phyloP scores from a whole-genome alignment of 1,284 basidiomycete species.

The Irpex rosettiformis region DNA sequence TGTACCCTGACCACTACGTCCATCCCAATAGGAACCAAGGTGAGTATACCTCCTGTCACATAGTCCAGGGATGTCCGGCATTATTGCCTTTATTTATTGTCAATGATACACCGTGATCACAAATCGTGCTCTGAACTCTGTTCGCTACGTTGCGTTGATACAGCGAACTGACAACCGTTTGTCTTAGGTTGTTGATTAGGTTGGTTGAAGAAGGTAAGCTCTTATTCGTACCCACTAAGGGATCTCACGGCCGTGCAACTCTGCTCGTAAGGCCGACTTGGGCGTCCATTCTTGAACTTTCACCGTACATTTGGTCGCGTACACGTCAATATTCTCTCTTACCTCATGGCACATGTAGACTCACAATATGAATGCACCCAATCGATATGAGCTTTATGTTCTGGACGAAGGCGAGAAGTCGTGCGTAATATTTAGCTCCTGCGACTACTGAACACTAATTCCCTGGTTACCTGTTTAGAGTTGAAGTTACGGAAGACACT shows the following conservation, averaged over 20 bases:
- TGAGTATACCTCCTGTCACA: constrained; percentile 15
- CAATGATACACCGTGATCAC: constrained; percentile 58
- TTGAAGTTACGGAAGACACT: constrained; percentile 92
- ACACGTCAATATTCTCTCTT: neutral
- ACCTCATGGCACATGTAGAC: constrained; percentile 5
- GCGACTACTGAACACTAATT: neutral
- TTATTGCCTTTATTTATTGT: constrained; percentile 64
- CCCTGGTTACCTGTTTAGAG: constrained; percentile 43
- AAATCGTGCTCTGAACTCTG: constrained; percentile 36
- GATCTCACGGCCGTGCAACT: no score
- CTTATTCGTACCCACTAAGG: neutral
- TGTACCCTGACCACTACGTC: constrained; percentile 9
- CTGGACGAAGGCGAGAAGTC: constrained; percentile 90
- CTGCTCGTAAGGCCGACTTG: no score
- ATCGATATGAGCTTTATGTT: constrained; percentile 89
- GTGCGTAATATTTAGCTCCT: constrained; percentile 48
- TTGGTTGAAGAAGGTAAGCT: constrained; percentile 3
- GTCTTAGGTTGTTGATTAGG: neutral
- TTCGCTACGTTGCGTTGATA: neutral
- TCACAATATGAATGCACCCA: constrained; percentile 78
- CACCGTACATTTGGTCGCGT: neutral
- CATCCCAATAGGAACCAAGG: constrained; percentile 10
- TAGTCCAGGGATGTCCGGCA: constrained; percentile 42
- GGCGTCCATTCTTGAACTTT: no score
- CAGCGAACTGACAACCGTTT: neutral